These are phyloP conservation scores for Zalerion maritima DNA, from an alignment of 495 filamentous ascomycete genomes.

Conservation along the genomic window DNA sequence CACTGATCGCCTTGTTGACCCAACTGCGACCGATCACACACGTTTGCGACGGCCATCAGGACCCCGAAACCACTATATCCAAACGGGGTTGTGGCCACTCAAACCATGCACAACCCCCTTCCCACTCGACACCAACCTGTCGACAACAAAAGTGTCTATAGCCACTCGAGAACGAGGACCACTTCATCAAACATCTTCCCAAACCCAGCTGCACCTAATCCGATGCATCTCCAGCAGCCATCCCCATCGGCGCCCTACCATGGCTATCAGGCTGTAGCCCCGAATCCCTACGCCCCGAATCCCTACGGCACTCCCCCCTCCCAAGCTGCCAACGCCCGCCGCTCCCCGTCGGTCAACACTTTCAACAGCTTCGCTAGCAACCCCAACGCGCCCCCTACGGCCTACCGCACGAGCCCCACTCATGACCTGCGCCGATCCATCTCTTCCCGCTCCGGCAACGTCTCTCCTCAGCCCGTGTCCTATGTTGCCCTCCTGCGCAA, in stretches of 20 bases:
- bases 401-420: slow-evolving; percentile 35
- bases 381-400: slow-evolving; percentile 24
- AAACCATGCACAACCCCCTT: too few species aligned
- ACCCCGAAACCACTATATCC: too few species aligned
- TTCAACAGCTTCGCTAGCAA: slow-evolving; percentile 53
- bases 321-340: slow-evolving; percentile 36
- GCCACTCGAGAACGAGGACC: slow-evolving; percentile 41
- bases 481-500: slow-evolving; percentile 91
- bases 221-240: slow-evolving; percentile 18
- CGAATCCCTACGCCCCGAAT: slow-evolving; percentile 21
- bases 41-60: too few species aligned
- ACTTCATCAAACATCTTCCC: slow-evolving; percentile 47
- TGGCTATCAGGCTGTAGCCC: too few species aligned
- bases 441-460: slow-evolving; percentile 54
- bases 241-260: slow-evolving; percentile 14
- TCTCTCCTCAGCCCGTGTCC: slow-evolving; percentile 42
- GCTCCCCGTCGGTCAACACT: slow-evolving; percentile 58
- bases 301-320: slow-evolving; percentile 14
- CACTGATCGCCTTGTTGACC: too few species aligned
- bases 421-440: slow-evolving; percentile 57
- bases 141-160: too few species aligned
- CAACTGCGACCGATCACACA: too few species aligned
- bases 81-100: too few species aligned
- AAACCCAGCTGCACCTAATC: slow-evolving; percentile 21
- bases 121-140: too few species aligned